phyloP scores from a whole-genome alignment of 2,329 filamentous ascomycete genomes.

The Dactylellina leptospora region DNA sequence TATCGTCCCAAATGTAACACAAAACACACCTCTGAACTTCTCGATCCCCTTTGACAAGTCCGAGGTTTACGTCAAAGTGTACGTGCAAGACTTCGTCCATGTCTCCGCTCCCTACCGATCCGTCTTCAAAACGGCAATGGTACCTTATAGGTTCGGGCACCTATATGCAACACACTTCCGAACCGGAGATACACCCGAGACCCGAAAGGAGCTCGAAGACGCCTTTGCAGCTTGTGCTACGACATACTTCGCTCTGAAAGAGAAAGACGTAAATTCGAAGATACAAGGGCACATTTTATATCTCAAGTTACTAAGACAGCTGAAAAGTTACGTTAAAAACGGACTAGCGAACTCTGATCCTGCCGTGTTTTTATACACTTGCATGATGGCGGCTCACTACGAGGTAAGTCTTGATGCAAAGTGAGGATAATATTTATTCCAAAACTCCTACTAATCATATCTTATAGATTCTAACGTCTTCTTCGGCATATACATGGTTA shows the following conservation, averaged over 20 bases:
- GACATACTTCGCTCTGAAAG: constrained; percentile 48
- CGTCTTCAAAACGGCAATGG: constrained; percentile 49
- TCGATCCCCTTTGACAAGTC: constrained; percentile 43
- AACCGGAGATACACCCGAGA: constrained; percentile 45
- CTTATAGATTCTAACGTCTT: constrained; percentile 32
- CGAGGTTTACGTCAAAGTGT: constrained; percentile 43
- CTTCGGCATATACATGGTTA: constrained; percentile 41
- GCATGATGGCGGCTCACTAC: constrained; percentile 52
- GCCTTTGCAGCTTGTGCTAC: constrained; percentile 44
- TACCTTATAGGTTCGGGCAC: constrained; percentile 47
- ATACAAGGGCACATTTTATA: constrained; percentile 48
- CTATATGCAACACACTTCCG: constrained; percentile 49
- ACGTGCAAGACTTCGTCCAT: constrained; percentile 51
- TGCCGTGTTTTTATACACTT: constrained; percentile 49
- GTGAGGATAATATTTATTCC: not conserved
- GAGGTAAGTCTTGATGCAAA: constrained; percentile 13
- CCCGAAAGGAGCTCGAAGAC: constrained; percentile 43
- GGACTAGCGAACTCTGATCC: constrained; percentile 47
- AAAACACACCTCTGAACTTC: constrained; percentile 25
- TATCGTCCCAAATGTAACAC: constrained; percentile 6
- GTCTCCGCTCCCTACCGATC: constrained; percentile 45
- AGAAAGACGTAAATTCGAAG: constrained; percentile 41
- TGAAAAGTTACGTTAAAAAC: constrained; percentile 48
- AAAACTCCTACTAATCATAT: not conserved
- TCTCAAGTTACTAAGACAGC: constrained; percentile 37